Evolutionary conservation across 495 filamentous ascomycete genomes (phyloP), one percentile per base, ranked within the genome.

Genomic region (Xylaria castorea): DNA sequence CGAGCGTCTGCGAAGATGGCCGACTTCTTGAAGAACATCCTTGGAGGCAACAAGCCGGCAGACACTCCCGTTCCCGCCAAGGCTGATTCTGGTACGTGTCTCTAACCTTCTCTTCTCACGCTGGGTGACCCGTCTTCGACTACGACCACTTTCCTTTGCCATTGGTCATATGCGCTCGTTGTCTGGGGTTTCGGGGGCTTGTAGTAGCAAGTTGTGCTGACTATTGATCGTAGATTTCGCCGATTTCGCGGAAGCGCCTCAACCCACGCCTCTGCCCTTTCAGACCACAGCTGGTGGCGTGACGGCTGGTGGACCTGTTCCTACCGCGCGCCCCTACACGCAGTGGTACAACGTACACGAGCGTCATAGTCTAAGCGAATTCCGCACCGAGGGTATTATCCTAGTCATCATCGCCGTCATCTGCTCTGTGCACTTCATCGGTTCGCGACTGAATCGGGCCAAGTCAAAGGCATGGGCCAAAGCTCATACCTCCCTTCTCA

Each of bases 281-380:
- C 74, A 73, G 40, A 66, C 75, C 5, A 72, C 60, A 36, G 71
- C 79, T 70, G 71, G 65, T 12, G 50, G 79, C 48, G 75, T 80
- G 55, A 71, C 78, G 42, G 67, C 81, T 27, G 79, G 82, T 60
- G 85, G 83, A 61, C 83, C 85, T 74, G 83, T 85, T 44, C 82
- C 87, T 65, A 87, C 85, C 66, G 76, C 80, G 44, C 81, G 80
- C 34, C 89, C 93, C 16, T 97, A 92, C 81, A 97, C 96, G 55
- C 93, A 93, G 85, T 98, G 96, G 96, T 99, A 98, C 84, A 93
- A 94, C 46, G 85, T 99, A 38, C 96, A 95, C 88, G 95, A 99
- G 88, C 93, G 96, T 74, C 87, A 92, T 74, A 89, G 87, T 14
- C 84, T 91, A 62, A 83, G 82, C 73, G 96, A 99, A 77, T 99